A percentile compares a stretch with the other conserved stretches of the same genome.
These are phyloP conservation scores for Globomyces pollinis-pini DNA, from an alignment of 192 early-diverging fungal species.

Conservation along the genomic window DNA sequence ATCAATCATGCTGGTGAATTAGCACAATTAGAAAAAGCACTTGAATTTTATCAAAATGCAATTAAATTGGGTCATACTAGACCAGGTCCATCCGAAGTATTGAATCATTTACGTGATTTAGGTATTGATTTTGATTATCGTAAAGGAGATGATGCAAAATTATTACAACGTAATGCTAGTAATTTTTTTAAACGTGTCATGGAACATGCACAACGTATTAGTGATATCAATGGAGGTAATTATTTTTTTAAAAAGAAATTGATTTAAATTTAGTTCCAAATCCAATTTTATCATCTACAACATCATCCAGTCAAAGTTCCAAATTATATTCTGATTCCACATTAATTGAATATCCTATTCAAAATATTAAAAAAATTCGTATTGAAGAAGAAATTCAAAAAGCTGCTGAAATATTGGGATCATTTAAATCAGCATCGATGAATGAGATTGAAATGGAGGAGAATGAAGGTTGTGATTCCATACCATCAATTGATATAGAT, in stretches of 20 bases:
- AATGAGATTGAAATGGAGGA: not conserved
- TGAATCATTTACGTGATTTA: not conserved
- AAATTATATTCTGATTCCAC: too few species aligned
- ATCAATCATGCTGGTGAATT: constrained; percentile 8
- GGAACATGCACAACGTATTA: constrained; percentile 2
- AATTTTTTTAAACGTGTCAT: constrained; percentile 14
- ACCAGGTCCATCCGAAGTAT: constrained; percentile 12
- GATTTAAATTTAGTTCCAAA: too few species aligned
- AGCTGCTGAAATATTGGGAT: not conserved
- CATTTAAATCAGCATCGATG: not conserved
- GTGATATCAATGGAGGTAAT: not conserved
- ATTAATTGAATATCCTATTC: too few species aligned
- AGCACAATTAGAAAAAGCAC: constrained; percentile 5
- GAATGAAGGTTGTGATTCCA: not conserved
- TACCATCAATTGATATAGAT: not conserved
- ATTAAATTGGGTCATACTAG: not conserved
- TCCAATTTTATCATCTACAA: not conserved
- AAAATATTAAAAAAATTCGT: too few species aligned
- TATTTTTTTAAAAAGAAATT: too few species aligned
- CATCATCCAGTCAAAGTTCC: not conserved
- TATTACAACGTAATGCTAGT: constrained; percentile 11
- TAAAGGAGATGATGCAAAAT: not conserved
- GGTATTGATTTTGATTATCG: constrained; percentile 7
- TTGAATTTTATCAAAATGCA: not conserved
- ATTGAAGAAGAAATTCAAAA: not conserved